Percentiles rank a stretch among this genome's conserved stretches.
Conservation (phyloP, 768 basidiomycete species). For the Boletus barrowsii region DNA sequence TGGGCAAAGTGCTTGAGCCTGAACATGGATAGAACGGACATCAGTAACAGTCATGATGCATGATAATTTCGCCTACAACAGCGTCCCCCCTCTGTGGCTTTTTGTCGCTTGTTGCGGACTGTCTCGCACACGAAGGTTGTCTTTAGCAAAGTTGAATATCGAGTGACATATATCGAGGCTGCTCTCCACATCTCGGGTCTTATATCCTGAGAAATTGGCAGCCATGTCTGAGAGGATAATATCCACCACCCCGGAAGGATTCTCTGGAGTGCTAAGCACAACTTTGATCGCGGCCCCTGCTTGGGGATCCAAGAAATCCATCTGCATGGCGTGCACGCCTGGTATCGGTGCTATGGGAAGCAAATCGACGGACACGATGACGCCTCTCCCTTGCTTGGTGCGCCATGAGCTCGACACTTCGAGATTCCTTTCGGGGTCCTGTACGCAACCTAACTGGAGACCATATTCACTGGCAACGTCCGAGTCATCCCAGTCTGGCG, state of each 20-base stretch:
- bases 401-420: constrained; percentile 19
- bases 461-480: neutral
- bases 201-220: constrained; percentile 74
- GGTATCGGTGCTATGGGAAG: constrained; percentile 68
- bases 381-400: constrained; percentile 25
- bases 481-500: neutral
- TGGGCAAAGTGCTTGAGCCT: constrained; percentile 88
- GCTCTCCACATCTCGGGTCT: constrained; percentile 57
- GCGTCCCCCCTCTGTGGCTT: constrained; percentile 38
- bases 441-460: neutral
- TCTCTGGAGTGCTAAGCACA: constrained; percentile 31
- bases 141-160: constrained; percentile 65
- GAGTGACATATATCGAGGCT: constrained; percentile 73
- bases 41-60: neutral
- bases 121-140: constrained; percentile 47
- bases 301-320: constrained; percentile 67
- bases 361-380: constrained; percentile 78
- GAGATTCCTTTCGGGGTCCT: neutral
- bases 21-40: neutral
- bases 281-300: constrained; percentile 46
- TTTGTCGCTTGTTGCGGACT: constrained; percentile 39
- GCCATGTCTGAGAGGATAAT: constrained; percentile 91
- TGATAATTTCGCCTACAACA: constrained; percentile 46
- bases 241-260: constrained; percentile 55
- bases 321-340: constrained; percentile 70